These are phyloP conservation scores for Strobilomyces dryophilus DNA, from an alignment of 768 basidiomycete genomes.

Conservation along the genomic window DNA sequence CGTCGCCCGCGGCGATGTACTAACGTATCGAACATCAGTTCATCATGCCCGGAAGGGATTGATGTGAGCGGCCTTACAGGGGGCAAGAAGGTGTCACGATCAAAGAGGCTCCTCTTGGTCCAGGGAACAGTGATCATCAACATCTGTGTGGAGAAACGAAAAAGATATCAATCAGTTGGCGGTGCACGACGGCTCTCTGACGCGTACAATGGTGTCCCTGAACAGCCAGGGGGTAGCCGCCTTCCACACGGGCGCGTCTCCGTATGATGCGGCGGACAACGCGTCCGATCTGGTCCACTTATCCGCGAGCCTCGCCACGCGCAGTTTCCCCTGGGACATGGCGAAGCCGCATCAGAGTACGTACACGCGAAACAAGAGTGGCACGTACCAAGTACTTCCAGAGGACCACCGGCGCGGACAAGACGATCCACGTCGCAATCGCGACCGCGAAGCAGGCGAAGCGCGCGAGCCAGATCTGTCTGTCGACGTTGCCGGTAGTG, in stretches of 20 bases:
- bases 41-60: background rate
- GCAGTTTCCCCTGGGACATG: constrained; percentile 37
- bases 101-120: constrained; percentile 32
- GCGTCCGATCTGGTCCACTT: constrained; percentile 41
- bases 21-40: constrained; percentile 12
- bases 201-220: constrained; percentile 33
- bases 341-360: background rate
- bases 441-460: constrained; percentile 34
- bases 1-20: constrained; percentile 38
- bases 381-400: constrained; percentile 46
- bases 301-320: constrained; percentile 34
- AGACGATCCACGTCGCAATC: constrained; percentile 36
- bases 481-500: constrained; percentile 6
- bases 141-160: constrained; percentile 24
- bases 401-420: constrained; percentile 38
- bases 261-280: constrained; percentile 21
- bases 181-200: background rate
- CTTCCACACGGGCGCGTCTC: constrained; percentile 37
- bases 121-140: constrained; percentile 38
- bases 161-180: background rate
- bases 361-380: background rate
- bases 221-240: constrained; percentile 40
- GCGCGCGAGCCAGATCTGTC: constrained; percentile 33
- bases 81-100: constrained; percentile 41
- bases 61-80: constrained; percentile 29